Base-by-base conservation (phyloP, 495 filamentous ascomycete species). In the Neurospora sp. region DNA sequence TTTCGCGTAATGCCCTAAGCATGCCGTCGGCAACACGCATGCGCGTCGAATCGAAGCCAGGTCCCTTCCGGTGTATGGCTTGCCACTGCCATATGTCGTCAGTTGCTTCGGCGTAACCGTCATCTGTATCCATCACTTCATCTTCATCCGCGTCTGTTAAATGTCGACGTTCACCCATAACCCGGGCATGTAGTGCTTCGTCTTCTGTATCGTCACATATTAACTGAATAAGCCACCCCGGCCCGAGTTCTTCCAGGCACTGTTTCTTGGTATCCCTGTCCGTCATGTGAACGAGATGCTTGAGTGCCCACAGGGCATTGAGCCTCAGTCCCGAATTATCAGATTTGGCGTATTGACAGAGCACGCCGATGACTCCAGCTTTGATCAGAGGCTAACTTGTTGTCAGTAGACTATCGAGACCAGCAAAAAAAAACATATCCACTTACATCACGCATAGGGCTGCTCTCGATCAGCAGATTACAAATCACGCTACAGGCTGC, bases 291-390 rank as follows among this genome's bases (percentile, higher is more conserved):
- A 96, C 90, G 39, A 97, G 82, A 81, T 97, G 93, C 77, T 98
- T 98, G 68, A 99, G 84, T 22, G 93, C 94, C 96, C 96, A 98
- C 10, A 99, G 80, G 9, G 93, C 92, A 74, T 93, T 92, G 14
- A 96, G 84, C 65, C 92, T 87, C 47, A 98, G 80, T 35, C 88
- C 88, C 7, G 89, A 85, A 76, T 93, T 90, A 71, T 86, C 82
- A 4, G 92, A 94, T 79, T 91, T 92, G 0, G 94, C 94, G 78
- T 97, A 93, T 76, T 92, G 89, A 75, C 93, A 97, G 5, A 98
- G 82, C 5, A 90, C 87, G 69, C 90, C 90, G 53, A 97, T 82
- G 10, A 93, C 87, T n/a, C 93, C 94, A 12, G 86, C 88, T 31
- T 92, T 87, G 16, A 94, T 83, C 39, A 98, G 90, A 18, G 87